Evolutionary conservation across 768 basidiomycete species (phyloP).

Genomic region (Naganishia friedmannii): DNA sequence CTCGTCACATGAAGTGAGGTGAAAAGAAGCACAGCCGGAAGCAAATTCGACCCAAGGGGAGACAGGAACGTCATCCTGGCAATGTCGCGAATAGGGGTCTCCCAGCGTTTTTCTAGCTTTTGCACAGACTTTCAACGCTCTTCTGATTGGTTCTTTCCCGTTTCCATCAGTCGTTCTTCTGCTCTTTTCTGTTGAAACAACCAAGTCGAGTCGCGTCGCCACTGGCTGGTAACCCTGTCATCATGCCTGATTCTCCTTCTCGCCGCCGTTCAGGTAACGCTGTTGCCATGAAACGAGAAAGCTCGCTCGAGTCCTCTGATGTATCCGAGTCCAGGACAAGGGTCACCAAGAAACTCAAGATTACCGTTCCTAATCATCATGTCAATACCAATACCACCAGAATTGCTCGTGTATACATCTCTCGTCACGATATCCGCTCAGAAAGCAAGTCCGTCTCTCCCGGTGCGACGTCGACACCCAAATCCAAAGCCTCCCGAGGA

Average conservation of each 20-base stretch:
- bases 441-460: neutral
- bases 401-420: neutral
- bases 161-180: neutral
- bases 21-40: no score
- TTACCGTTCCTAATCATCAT: neutral
- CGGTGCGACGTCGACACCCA: neutral
- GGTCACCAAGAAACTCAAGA: slow-evolving; percentile 3
- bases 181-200: no score
- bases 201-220: no score
- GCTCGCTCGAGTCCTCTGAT: slow-evolving; percentile 4
- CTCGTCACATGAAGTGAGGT: no score
- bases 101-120: no score
- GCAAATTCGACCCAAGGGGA: no score
- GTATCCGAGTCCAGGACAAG: neutral
- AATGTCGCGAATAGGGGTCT: no score
- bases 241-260: neutral
- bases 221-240: neutral
- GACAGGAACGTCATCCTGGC: no score
- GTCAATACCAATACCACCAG: neutral
- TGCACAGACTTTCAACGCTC: no score
- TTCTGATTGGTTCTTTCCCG: slow-evolving; percentile 9
- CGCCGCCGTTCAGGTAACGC: neutral
- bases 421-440: neutral
- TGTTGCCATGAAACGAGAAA: neutral
- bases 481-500: no score